Percentiles rank a stretch among this genome's conserved stretches.
Evolutionary conservation across 1,139 yeast species (phyloP).

Genomic region (Arxiozyma slooffiae): DNA sequence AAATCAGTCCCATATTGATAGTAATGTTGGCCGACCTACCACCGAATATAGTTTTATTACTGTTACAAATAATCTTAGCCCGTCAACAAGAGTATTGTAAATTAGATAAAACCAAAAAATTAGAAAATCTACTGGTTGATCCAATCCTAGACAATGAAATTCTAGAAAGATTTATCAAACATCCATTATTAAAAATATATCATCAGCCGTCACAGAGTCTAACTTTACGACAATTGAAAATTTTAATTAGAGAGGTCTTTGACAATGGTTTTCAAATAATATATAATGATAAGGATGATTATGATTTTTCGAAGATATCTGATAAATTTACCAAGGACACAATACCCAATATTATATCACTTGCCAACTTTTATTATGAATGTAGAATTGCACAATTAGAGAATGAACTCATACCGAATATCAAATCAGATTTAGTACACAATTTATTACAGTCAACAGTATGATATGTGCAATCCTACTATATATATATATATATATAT

Average conservation of each 20-base stretch:
- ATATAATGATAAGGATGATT: not conserved
- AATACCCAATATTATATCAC: not conserved
- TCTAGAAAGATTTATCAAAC: slow-evolving; percentile 17
- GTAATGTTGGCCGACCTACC: slow-evolving; percentile 9
- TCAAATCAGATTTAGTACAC: not conserved
- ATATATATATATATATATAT: too few species aligned
- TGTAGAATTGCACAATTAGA: not conserved
- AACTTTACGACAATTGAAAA: slow-evolving; percentile 18
- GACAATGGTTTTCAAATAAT: slow-evolving; percentile 3
- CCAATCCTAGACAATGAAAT: slow-evolving; percentile 24
- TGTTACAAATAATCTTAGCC: slow-evolving; percentile 23
- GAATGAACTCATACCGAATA: not conserved
- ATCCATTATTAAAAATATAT: slow-evolving; percentile 20
- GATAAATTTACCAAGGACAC: not conserved
- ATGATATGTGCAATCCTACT: not conserved
- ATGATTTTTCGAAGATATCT: not conserved
- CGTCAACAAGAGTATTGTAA: slow-evolving; percentile 24
- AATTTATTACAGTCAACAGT: not conserved
- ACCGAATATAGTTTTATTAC: slow-evolving; percentile 16
- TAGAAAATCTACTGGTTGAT: slow-evolving; percentile 15
- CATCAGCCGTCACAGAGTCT: slow-evolving; percentile 17
- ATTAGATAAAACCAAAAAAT: slow-evolving; percentile 13
- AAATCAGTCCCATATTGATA: not conserved
- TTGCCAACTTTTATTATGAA: not conserved
- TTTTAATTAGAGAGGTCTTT: slow-evolving; percentile 19